Evolutionary conservation across 108 stramenopile genomes (phyloP), one percentile per base, ranked within the genome.

Genomic region (Fragilaria crotonensis): DNA sequence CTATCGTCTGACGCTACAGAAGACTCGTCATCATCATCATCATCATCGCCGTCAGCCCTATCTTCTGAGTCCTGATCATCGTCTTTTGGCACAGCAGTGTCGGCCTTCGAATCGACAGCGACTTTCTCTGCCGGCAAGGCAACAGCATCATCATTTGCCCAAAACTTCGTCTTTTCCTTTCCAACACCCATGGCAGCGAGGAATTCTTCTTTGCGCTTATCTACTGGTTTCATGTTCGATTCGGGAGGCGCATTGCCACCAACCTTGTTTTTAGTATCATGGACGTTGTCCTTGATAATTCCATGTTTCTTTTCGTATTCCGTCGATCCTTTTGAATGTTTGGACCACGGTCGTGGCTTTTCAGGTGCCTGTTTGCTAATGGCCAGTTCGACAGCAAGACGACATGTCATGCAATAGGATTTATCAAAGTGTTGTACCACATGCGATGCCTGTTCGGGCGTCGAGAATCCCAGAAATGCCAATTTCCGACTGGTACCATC

Each of bases 391-490:
- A 88, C 86, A 4, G 71, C 61, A 3, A 91, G 57, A 48, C 75
- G 77, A 3, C 69, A 68, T 53, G 85, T 80, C 17, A 62, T 31
- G 32, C 75, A 67, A 59, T 76, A 91, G 5, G 73, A 70, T 30
- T 61, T 60, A 55, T 91, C 70, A 52, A 87, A 83, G 14, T 60
- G 70, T 21, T 75, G 66, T 25, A 91, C 67, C 7, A 77, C 80
- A 30, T 66, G 33, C 31, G 62, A 47, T 20, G 90, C 86, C 75
- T 71, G 67, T 55, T 63, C 59, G 9, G 62, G 51, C 5, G 73
- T 72, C 23, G 77, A 72, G 52, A 89, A 85, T n/a, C 91, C 91
- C 20, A 85, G 80, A 69, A 93, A 93, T 4, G 82, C 91, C 41
- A 90, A 74, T 45, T 81, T 79, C 11, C 91, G 71, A 45, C 76